Evolutionary conservation across 139 green algal genomes (phyloP), one percentile per base, ranked within the genome.

Genomic region (Spirogloea muscicola): DNA sequence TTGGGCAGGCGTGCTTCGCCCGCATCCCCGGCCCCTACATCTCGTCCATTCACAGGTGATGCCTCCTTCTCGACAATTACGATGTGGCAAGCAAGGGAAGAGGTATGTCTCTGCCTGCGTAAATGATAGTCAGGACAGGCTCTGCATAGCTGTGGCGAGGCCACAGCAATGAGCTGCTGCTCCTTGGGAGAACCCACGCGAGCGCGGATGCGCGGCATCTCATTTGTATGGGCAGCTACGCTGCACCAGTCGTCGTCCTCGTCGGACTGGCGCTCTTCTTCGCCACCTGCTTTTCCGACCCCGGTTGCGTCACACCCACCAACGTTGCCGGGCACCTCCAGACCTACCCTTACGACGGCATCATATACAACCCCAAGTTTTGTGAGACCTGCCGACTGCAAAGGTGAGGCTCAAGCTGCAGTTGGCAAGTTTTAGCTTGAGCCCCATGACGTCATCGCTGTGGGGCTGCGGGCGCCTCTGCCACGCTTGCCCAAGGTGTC

Each of bases 21-120:
- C 40, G 21, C 58, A 79, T 79, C 58, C 71, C 71, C 3, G 71
- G 71, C 16, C 39, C n/a, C 0, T 73, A 49, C 58, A 38, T 79
- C 18, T 79, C 71, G 9, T 51, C 58, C 38, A 63, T 63, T 18
- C 71, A 79, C 71, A 72, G 34, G 69, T 77, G 2, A 0, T 33
- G 13, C 18, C 0, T 5, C 60, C n/a, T n/a, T n/a, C n/a, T n/a
- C n/a, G n/a, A n/a, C n/a, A n/a, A n/a, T n/a, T n/a, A n/a, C n/a
- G n/a, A n/a, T n/a, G n/a, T n/a, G n/a, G n/a, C n/a, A n/a, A n/a
- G n/a, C n/a, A n/a, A n/a, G n/a, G n/a, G n/a, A n/a, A n/a, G n/a
- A n/a, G n/a, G n/a, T n/a, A n/a, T n/a, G n/a, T n/a, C n/a, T n/a
- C n/a, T n/a, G n/a, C n/a, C n/a, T n/a, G n/a, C n/a, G n/a, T n/a